Percentiles rank a stretch among this genome's conserved stretches.
Evolutionary conservation across 164 flowering plant genomes (phyloP).

Genomic region (Berberis thunbergii): DNA sequence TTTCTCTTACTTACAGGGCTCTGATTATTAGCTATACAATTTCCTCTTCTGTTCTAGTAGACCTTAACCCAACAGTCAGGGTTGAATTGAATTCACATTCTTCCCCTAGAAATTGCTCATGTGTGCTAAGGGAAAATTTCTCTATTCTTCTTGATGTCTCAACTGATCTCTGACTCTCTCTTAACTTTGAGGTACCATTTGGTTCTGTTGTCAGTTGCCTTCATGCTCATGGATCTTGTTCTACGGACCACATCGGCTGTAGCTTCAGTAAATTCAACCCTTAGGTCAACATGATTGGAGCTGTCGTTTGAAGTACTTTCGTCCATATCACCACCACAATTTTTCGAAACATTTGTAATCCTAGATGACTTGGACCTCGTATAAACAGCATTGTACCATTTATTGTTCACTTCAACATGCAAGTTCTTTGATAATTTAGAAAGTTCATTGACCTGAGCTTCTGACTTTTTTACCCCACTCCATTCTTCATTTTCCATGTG

Average conservation of each 20-base stretch:
- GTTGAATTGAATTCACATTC: conserved; percentile 45
- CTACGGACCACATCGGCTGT: conserved; percentile 21
- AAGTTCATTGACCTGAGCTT: conserved; percentile 13
- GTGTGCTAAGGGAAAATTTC: conserved; percentile 16
- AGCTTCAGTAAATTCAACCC: conserved; percentile 20
- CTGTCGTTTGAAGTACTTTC: conserved; percentile 33
- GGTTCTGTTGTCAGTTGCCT: conserved; percentile 22
- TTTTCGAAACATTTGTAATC: conserved; percentile 29
- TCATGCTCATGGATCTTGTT: conserved; percentile 36
- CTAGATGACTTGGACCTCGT: conserved; percentile 55
- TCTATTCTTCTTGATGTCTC: conserved; percentile 19
- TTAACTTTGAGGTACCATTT: conserved; percentile 12
- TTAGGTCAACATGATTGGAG: conserved; percentile 15
- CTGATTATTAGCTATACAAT: conserved; percentile 21
- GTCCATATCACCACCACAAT: conserved; percentile 24
- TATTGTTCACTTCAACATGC: conserved; percentile 40
- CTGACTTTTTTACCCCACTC: conserved; percentile 21
- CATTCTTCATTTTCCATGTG: conserved; percentile 12
- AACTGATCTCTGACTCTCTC: conserved; percentile 20
- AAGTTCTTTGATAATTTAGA: conserved; percentile 7
- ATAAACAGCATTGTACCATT: conserved; percentile 66
- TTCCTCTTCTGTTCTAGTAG: conserved; percentile 53
- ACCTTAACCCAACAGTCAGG: conserved; percentile 44
- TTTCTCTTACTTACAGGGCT: conserved; percentile 37
- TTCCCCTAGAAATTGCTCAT: conserved; percentile 28